Percentiles rank a stretch among this genome's conserved stretches.
Conservation (phyloP, 2,329 filamentous ascomycete species). For the Geoglossum cookeanum region DNA sequence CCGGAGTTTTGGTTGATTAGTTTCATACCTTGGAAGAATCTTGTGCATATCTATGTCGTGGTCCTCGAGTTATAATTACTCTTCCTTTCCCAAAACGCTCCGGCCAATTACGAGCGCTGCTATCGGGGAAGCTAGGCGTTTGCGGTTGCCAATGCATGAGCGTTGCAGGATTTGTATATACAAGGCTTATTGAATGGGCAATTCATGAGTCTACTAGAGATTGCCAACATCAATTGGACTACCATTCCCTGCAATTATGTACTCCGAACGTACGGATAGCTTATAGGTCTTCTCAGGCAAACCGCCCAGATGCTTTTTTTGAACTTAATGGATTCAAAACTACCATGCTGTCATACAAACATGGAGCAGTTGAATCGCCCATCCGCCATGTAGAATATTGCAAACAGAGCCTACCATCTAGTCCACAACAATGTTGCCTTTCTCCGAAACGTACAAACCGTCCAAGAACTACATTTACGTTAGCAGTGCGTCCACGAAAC, state of each 20-base stretch:
- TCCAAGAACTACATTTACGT: conserved; percentile 64
- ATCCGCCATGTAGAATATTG: background rate
- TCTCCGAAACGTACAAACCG: conserved; percentile 99
- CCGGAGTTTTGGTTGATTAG: background rate
- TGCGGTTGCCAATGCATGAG: background rate
- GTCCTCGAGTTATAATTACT: background rate
- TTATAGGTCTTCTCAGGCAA: too few relatives aligned
- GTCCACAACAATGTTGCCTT: conserved; percentile 76
- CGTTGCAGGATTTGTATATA: background rate
- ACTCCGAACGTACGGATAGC: background rate
- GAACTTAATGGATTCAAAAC: background rate
- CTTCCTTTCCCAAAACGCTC: background rate
- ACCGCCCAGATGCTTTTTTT: background rate
- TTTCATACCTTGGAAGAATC: background rate
- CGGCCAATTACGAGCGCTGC: background rate
- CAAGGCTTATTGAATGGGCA: background rate
- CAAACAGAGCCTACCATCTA: conserved; percentile 6
- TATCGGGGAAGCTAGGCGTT: background rate
- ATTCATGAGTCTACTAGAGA: background rate
- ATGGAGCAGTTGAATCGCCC: background rate
- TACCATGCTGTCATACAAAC: background rate
- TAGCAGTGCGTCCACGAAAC: conserved; percentile 3
- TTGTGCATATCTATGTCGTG: background rate
- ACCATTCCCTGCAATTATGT: background rate
- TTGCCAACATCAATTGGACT: background rate